Evolutionary conservation across 2,329 filamentous ascomycete genomes (phyloP).

Genomic region (Ascochyta clinopodiicola): DNA sequence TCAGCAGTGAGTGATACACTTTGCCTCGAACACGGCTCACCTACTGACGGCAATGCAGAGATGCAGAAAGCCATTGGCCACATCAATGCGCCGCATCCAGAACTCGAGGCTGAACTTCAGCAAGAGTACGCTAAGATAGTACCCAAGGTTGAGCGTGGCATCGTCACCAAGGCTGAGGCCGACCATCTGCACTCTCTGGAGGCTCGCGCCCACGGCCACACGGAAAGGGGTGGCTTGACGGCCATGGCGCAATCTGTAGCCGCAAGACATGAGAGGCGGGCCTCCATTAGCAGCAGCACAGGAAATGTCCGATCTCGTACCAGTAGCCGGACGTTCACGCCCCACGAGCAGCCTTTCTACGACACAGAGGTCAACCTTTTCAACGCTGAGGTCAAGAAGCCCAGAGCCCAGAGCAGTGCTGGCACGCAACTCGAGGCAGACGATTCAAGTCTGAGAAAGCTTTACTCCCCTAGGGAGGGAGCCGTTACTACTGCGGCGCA

Average conservation of each 20-base stretch:
- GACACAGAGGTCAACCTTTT: constrained; percentile 44
- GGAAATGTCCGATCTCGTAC: constrained; percentile 15
- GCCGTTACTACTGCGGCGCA: not conserved
- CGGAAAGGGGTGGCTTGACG: constrained; percentile 46
- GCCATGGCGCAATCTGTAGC: constrained; percentile 51
- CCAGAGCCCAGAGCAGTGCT: constrained; percentile 45
- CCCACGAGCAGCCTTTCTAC: constrained; percentile 37
- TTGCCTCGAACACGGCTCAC: no score
- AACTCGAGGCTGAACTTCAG: constrained; percentile 39
- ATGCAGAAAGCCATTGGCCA: constrained; percentile 40
- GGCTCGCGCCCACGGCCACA: constrained; percentile 45
- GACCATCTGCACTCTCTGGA: constrained; percentile 52
- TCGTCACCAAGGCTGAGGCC: constrained; percentile 50
- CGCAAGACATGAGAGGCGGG: constrained; percentile 35
- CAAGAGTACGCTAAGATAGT: constrained; percentile 41
- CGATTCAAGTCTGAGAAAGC: constrained; percentile 39
- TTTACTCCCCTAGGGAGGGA: constrained; percentile 35
- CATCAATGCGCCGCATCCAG: constrained; percentile 34
- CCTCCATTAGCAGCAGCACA: constrained; percentile 23
- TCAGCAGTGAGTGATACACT: constrained; percentile 34
- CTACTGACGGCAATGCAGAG: constrained; percentile 28
- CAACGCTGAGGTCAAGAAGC: constrained; percentile 34
- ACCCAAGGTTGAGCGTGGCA: constrained; percentile 41
- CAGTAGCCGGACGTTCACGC: constrained; percentile 21
- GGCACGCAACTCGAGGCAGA: constrained; percentile 44